Evolutionary conservation across 2,329 filamentous ascomycete species (phyloP).

Genomic region (Coniochaeta sp.): DNA sequence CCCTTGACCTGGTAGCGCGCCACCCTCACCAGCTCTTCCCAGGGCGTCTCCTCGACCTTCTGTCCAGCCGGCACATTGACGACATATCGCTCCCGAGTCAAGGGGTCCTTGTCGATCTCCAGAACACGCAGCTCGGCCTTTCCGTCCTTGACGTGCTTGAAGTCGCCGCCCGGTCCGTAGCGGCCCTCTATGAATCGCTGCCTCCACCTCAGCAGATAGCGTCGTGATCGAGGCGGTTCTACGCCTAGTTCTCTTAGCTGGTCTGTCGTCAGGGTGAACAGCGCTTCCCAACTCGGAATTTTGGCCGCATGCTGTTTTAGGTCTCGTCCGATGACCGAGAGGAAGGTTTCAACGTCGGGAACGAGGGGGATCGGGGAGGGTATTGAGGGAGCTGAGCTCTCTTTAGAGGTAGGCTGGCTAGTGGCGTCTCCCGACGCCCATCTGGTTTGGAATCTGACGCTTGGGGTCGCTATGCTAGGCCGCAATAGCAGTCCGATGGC

Average conservation of each 20-base stretch:
- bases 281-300: constrained; percentile 81
- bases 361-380: constrained; percentile 77
- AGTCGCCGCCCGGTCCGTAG: constrained; percentile 76
- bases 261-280: constrained; percentile 72
- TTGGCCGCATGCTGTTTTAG: constrained; percentile 77
- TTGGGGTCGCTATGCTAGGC: constrained; percentile 19
- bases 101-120: constrained; percentile 23
- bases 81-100: constrained; percentile 41
- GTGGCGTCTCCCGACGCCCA: constrained; percentile 33
- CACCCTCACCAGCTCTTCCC: constrained; percentile 42
- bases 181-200: constrained; percentile 73
- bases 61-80: constrained; percentile 46
- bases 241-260: constrained; percentile 80
- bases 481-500: constrained; percentile 18
- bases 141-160: constrained; percentile 59
- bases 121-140: constrained; percentile 42
- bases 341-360: constrained; percentile 77
- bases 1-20: constrained; percentile 60
- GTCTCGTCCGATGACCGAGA: constrained; percentile 83
- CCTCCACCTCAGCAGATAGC: constrained; percentile 83
- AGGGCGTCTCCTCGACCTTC: constrained; percentile 23
- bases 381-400: constrained; percentile 24
- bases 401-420: constrained; percentile 9
- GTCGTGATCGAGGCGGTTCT: constrained; percentile 73
- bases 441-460: constrained; percentile 26